A percentile compares a stretch with the other conserved stretches of the same genome.
phyloP scores from a whole-genome alignment of 208 protist genomes.

The Leishmania amazonensis region DNA sequence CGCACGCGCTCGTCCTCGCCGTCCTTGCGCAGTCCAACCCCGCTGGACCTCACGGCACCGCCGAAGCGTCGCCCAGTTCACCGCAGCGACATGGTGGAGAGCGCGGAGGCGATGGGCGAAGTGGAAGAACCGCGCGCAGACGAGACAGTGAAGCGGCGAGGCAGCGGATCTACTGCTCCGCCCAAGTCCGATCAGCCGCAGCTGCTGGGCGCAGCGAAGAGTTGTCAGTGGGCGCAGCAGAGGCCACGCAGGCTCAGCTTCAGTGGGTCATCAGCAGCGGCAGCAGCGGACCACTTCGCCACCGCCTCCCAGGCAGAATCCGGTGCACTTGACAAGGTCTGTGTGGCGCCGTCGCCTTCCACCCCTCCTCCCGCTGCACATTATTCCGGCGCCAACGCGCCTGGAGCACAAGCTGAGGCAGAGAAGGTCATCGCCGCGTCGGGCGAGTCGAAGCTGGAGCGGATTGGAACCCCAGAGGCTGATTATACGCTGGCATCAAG shows the following conservation, averaged over 20 bases:
- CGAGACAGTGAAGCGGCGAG: neutral
- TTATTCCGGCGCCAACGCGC: neutral
- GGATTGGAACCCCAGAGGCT: neutral
- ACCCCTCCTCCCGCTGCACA: neutral
- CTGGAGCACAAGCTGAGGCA: neutral
- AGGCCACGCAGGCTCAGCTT: neutral
- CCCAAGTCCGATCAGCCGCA: neutral
- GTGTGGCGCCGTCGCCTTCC: neutral
- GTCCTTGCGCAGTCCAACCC: conserved; percentile 15
- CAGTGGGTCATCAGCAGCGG: neutral
- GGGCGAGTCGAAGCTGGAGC: neutral
- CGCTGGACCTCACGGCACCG: conserved; percentile 18
- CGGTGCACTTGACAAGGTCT: neutral
- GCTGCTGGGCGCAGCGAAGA: neutral
- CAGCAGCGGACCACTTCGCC: neutral
- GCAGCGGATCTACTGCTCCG: neutral
- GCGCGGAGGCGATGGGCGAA: neutral
- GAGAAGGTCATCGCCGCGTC: no score
- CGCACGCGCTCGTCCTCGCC: conserved; percentile 10
- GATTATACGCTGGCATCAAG: neutral
- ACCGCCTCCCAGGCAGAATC: neutral
- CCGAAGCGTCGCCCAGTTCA: conserved; percentile 3
- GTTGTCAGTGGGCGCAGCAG: neutral
- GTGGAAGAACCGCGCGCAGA: neutral
- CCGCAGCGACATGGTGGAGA: conserved; percentile 15